Evolutionary conservation across 108 stramenopile genomes (phyloP).

Genomic region (Seminavis robusta): DNA sequence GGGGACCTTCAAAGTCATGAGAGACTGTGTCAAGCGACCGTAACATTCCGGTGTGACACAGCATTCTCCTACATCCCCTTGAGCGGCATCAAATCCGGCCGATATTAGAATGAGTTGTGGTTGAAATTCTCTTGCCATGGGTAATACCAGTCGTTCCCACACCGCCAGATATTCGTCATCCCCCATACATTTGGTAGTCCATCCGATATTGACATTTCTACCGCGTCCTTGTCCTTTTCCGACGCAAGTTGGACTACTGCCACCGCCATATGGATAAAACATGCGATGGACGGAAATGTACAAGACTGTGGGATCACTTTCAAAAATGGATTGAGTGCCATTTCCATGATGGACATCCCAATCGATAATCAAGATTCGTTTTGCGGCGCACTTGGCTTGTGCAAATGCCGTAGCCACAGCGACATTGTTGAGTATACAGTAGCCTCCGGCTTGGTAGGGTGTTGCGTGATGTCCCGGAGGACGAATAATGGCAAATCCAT

Average conservation of each 20-base stretch:
- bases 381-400: conserved; percentile 24
- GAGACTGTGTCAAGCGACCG: conserved; percentile 48
- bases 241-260: conserved; percentile 23
- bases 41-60: conserved; percentile 47
- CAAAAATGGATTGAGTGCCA: conserved; percentile 53
- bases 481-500: conserved; percentile 67
- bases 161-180: conserved; percentile 70
- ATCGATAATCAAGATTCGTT: conserved; percentile 46
- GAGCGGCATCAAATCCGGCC: conserved; percentile 86
- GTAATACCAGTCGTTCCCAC: conserved; percentile 57
- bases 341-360: conserved; percentile 58
- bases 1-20: conserved; percentile 36
- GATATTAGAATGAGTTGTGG: conserved; percentile 76
- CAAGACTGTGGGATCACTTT: conserved; percentile 52
- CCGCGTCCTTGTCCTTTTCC: conserved; percentile 50
- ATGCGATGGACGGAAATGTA: conserved; percentile 72
- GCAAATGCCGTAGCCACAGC: conserved; percentile 76
- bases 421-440: conserved; percentile 88
- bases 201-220: conserved; percentile 76
- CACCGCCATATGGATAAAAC: conserved; percentile 51
- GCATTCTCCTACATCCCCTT: conserved; percentile 67
- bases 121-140: conserved; percentile 47
- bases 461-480: conserved; percentile 93
- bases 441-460: conserved; percentile 54
- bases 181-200: conserved; percentile 64